Conservation (phyloP, 306 rosid genomes). For the Purshia tridentata region DNA sequence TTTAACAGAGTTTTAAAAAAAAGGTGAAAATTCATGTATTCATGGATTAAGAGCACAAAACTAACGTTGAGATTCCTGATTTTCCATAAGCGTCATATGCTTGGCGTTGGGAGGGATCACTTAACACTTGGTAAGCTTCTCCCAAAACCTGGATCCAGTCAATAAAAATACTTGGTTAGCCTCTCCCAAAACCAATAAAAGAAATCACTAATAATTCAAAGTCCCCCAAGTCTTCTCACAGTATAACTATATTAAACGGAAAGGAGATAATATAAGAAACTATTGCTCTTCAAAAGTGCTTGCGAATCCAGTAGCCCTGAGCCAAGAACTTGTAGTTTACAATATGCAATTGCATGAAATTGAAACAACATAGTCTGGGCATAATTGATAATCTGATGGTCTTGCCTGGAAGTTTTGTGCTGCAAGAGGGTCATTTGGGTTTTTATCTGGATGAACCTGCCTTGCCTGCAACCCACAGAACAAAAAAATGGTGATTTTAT, state of each 20-base stretch:
- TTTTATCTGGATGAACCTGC: constrained; percentile 98
- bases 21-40: constrained; percentile 12
- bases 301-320: neutral
- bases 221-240: constrained; percentile 8
- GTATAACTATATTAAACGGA: neutral
- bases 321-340: neutral
- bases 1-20: neutral
- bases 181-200: neutral
- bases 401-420: constrained; percentile 95
- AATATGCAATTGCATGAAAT: neutral
- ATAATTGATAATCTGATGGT: neutral
- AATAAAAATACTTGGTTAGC: constrained; percentile 5
- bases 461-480: constrained; percentile 63
- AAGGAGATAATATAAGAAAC: neutral
- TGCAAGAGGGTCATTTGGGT: constrained; percentile 93
- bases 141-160: constrained; percentile 73
- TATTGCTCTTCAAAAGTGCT: neutral
- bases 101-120: constrained; percentile 86
- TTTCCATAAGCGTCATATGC: constrained; percentile 88
- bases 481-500: neutral
- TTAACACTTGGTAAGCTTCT: constrained; percentile 95
- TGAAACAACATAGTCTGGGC: neutral
- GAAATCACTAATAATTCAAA: neutral
- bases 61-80: constrained; percentile 95
- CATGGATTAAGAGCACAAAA: constrained; percentile 22